Evolutionary conservation across 148 eudicot species (phyloP).

Genomic region (Vaccinium vitisidaea): DNA sequence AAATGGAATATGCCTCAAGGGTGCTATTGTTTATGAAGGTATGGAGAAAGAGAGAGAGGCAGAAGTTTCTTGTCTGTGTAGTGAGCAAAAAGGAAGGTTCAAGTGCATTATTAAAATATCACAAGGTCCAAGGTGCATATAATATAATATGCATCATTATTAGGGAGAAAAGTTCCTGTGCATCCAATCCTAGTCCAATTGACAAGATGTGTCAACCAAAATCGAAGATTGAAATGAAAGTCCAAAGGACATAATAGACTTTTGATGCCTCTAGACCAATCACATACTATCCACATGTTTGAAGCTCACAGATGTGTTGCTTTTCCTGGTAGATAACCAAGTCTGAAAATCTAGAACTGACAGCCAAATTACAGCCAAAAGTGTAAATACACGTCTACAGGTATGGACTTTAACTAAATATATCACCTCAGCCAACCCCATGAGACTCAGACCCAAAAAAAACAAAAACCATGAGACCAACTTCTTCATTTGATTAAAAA

Average conservation of each 20-base stretch:
- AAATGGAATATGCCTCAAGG: slow-evolving; percentile 13
- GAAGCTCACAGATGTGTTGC: slow-evolving; percentile 10
- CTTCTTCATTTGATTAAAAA: not conserved
- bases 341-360: slow-evolving; percentile 12
- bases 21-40: slow-evolving; percentile 6
- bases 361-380: slow-evolving; percentile 25
- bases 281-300: not conserved
- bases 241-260: not conserved
- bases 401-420: too few species aligned
- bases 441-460: too few species aligned
- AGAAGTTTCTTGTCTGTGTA: slow-evolving; percentile 6
- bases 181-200: not conserved
- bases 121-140: not conserved
- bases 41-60: not conserved
- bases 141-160: not conserved
- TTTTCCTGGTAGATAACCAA: slow-evolving; percentile 6
- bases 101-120: not conserved
- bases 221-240: not conserved
- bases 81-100: slow-evolving; percentile 30
- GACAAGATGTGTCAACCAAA: not conserved
- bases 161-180: not conserved
- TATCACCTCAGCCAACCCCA: not conserved
- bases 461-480: too few species aligned
- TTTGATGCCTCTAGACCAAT: not conserved
- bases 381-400: not conserved